Evolutionary conservation across 2,329 filamentous ascomycete genomes (phyloP).

Genomic region (Mycosphaerella sp.): DNA sequence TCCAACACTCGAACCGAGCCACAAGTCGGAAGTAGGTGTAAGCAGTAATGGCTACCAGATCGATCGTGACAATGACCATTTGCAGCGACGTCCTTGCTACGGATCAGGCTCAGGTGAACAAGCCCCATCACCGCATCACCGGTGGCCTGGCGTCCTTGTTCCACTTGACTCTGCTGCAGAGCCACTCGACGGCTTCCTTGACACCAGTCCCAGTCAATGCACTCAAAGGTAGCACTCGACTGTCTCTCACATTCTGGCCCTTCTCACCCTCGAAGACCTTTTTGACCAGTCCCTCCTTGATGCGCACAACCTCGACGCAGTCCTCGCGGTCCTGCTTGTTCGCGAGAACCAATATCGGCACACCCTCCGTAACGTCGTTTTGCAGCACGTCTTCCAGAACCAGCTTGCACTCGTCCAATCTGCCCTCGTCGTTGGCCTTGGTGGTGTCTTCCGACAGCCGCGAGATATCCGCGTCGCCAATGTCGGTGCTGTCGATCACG

Average conservation of each 20-base stretch:
- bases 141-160: conserved; percentile 91
- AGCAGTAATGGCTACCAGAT: background rate
- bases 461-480: conserved; percentile 72
- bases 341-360: conserved; percentile 84
- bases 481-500: conserved; percentile 90
- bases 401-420: conserved; percentile 79
- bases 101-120: too few relatives aligned
- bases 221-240: conserved; percentile 81
- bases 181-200: conserved; percentile 93
- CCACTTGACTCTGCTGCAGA: conserved; percentile 86
- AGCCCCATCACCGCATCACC: conserved; percentile 66
- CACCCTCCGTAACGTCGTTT: conserved; percentile 79
- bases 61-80: background rate
- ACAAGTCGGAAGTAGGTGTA: too few relatives aligned
- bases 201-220: conserved; percentile 82
- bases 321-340: conserved; percentile 99
- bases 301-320: conserved; percentile 92
- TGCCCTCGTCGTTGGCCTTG: conserved; percentile 37
- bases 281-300: conserved; percentile 93
- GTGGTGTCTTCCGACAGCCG: conserved; percentile 34
- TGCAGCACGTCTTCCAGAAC: conserved; percentile 87
- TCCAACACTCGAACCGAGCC: too few relatives aligned
- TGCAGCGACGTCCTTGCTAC: too few relatives aligned
- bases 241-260: conserved; percentile 78
- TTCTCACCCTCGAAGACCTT: conserved; percentile 94